Base-by-base conservation (phyloP, 1,284 basidiomycete species). In the Rhodotorula sp. region DNA sequence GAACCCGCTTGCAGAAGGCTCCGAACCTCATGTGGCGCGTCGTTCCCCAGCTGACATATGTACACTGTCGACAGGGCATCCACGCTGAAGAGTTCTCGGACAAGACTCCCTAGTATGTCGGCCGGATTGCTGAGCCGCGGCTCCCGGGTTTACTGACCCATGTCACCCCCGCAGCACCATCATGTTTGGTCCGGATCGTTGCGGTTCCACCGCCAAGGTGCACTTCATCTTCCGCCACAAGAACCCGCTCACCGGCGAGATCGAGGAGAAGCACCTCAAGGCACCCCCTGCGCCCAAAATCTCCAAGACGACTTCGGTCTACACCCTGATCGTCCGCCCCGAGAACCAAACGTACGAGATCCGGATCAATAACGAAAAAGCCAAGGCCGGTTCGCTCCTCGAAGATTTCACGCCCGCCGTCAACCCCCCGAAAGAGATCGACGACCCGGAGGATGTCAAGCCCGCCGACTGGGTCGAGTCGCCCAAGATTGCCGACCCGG, bases 161-260 rank as follows among this genome's bases (percentile, higher is more conserved):
- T 43, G 2, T 19, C 26, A 10, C 43, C 15, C n/a, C 5, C n/a
- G 5, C 71, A 70, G 62, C 65, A 72, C 70, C 10, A 60, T 70
- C 68, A 76, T 75, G 72, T 76, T 74, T 54, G 75, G 74, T 3
- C 75, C 74, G 28, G 75, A 75, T 54, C 63, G 74, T 5, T 66
- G 70, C 79, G 84, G 84, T 54, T 71, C 80, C 34, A 84, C 83
- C 72, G 26, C 31, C 23, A 83, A 84, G 79, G 84, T 95, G 68
- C 94, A 97, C 86, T 97, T 97, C 83, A 97, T 97, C 84, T 95
- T 97, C 91, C 91, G 93, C 79, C 90, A 97, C 86, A 55, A 55
- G 85, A 95, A 89, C 85, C 94, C 94, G 56, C 85, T 90, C 76
- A 92, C 90, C 60, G 92, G 92, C 78, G 92, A 94, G 81, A 88